Base-by-base conservation (phyloP, 179 eudicot species). In the Silene coronaria region DNA sequence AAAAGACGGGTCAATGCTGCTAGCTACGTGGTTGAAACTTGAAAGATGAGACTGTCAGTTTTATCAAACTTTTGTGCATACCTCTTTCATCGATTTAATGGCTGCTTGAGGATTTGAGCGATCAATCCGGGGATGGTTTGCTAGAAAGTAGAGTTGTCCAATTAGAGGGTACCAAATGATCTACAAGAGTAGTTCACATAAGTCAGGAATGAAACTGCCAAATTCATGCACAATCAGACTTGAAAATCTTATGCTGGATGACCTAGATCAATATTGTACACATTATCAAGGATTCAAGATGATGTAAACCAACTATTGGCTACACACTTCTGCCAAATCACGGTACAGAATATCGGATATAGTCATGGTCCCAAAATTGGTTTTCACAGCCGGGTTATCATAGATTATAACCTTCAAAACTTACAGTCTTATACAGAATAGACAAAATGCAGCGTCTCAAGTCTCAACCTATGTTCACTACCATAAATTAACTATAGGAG, bases 91-190 rank as follows among this genome's bases (percentile, higher is more conserved):
- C n/a, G 87, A 82, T 76, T 82, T 66, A 17, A 77, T 85, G 71
- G 87, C 87, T 46, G 81, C 80, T 12, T 69, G 16, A 60, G 83
- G 81, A 77, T 85, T 82, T 67, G 87, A 82, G 30, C 76, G 85
- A 51, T 85, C 87, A 32, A 82, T 85, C 13, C 83, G 85, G 21
- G 82, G 87, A 85, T 82, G 85, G 70, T 85, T 82, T 4, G 85
- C 81, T 6, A 82, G 34, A 51, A 74, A 69, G 60, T 79, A 82
- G 10, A 85, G 72, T 58, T 82, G 87, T 75, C 87, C 87, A 19
- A 84, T 72, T 3, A 82, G 60, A 17, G 87, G 87, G 77, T 84
- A 82, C 81, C 78, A 79, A 67, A 77, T 67, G 71, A 84, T 82
- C 87, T 81, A 81, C 69, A 73, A 34, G 53, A 21, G 16, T 5